Evolutionary conservation across 2,329 filamentous ascomycete species (phyloP).

Genomic region (Penicillium capsulatum): DNA sequence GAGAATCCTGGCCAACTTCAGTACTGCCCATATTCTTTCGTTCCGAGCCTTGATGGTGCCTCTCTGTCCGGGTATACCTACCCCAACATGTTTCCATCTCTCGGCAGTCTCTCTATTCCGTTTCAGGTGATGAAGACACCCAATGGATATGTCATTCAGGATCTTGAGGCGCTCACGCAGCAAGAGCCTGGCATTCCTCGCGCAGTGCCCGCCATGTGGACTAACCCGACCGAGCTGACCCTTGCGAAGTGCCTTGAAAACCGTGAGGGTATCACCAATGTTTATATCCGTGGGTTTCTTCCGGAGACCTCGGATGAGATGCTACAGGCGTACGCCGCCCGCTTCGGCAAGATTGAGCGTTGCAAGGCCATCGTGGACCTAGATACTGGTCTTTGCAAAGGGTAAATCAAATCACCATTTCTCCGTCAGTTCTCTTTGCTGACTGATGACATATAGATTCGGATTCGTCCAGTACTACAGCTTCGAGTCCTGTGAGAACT

Average conservation of each 20-base stretch:
- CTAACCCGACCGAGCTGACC: conserved; percentile 80
- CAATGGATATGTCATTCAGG: conserved; percentile 44
- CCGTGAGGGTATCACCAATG: conserved; percentile 90
- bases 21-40: conserved; percentile 55
- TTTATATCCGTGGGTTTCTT: conserved; percentile 94
- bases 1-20: conserved; percentile 59
- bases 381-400: conserved; percentile 89
- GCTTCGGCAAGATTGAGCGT: conserved; percentile 91
- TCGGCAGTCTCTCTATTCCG: conserved; percentile 39
- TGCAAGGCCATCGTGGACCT: conserved; percentile 99
- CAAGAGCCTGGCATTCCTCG: conserved; percentile 79
- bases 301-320: conserved; percentile 93
- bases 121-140: conserved; percentile 46
- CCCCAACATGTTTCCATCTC: conserved; percentile 62
- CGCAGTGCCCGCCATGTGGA: conserved; percentile 80
- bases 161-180: conserved; percentile 62
- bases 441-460: conserved; percentile 58
- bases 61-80: conserved; percentile 47
- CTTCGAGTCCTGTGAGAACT: conserved; percentile 84
- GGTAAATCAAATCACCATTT: conserved; percentile 55
- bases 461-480: conserved; percentile 95
- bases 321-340: conserved; percentile 72
- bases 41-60: conserved; percentile 54
- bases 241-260: conserved; percentile 94
- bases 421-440: background rate